Evolutionary conservation across 306 rosid species (phyloP), one percentile per base, ranked within the genome.

Genomic region (Carpinus fangiana): DNA sequence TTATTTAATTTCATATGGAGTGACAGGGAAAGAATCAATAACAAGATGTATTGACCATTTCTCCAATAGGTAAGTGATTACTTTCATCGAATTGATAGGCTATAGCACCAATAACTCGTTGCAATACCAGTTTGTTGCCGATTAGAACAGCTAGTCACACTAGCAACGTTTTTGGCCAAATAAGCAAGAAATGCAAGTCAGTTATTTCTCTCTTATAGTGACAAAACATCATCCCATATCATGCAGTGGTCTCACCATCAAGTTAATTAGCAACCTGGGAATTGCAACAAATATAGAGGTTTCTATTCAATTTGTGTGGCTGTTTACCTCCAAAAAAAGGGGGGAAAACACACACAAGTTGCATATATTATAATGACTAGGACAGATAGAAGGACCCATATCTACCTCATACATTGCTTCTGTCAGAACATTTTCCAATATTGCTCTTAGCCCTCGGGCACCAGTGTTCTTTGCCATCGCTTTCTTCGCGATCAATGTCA

Each of bases 371-470:
- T 47, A 47, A 47, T 8, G 51, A 47, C 51, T 47, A 11, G 51
- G 51, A 47, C 9, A 47, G 48, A 67, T 47, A 18, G 0, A 3
- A n/a, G 45, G 2, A 20, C 31, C 55, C 45, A 9, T 13, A 34
- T 47, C 74, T 82, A 87, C 96, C 96, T 89, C 96, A 75, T 89
- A 90, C 96, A 90, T 90, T 23, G 93, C 93, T 73, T 90, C 96
- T 3, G 85, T 86, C 47, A 90, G 91, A 87, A 90, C 54, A 61
- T 82, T 77, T 78, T 90, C 96, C 64, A 90, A 78, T 75, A 89
- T 85, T 76, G 93, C 86, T 84, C 96, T 84, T 50, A 90, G 77
- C 53, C 96, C 93, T 65, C 93, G 88, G 36, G 93, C 96, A n/a
- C 96, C 96, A 1, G 96, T 87, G 82, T 84, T 87, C 88, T 88